Evolutionary conservation across 345 rosid genomes (phyloP), one percentile per base, ranked within the genome.

Genomic region (Ceriops zippeliana): DNA sequence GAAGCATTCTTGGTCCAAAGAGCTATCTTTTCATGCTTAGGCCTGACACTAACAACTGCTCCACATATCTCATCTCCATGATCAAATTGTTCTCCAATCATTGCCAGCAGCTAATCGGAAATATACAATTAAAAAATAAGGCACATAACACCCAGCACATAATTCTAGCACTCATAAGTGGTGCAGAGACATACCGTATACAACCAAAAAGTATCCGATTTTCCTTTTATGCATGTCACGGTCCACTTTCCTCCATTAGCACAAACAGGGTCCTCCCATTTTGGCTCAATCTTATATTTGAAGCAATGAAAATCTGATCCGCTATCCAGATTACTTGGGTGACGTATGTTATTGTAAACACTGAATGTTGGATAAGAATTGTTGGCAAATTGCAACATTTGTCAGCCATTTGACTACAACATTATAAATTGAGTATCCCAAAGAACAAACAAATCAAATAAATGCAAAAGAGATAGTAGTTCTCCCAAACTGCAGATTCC

Each of bases 241-340:
- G 93, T 88, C 99, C 99, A 95, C 79, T 85, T 95, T 60, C 99
- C 98, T 59, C 99, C 99, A 37, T 91, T 87, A 27, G 93, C 89
- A 76, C 98, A 95, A 28, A 91, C 83, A 54, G 98, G 99, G 72
- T 91, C 97, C 82, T 95, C 98, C 98, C 98, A 92, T 66, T 92
- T 95, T 19, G 99, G 98, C 70, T 95, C 92, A 21, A 92, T 90
- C 11, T 86, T 85, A 76, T 86, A 4, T 52, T 95, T 95, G 93
- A 95, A 95, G 81, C 99, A 95, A 74, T 91, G 81, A 16, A 91
- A 86, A 65, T 89, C 97, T 20, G 92, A 87, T 69, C 88, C 86
- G 0, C 0, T 54, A 24, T 79, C 70, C 76, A 95, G 81, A 78
- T 86, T 92, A 75, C 97, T 84, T 11, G 99, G 98, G 65, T 72